Evolutionary conservation across 306 rosid species (phyloP).

Genomic region (Citrullus mucosospermus): DNA sequence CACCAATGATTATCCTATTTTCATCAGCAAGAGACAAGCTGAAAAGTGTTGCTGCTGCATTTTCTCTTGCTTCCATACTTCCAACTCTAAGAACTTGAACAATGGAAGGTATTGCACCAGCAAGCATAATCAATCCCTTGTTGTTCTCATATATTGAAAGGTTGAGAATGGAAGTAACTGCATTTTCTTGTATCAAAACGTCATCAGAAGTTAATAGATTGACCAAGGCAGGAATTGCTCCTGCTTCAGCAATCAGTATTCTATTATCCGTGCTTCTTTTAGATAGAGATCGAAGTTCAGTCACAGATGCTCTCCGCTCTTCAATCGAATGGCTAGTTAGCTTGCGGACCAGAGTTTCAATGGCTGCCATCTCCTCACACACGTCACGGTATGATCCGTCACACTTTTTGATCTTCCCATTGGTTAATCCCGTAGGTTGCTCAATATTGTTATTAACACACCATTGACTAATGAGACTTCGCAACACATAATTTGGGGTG

Average conservation of each 20-base stretch:
- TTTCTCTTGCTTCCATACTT: slow-evolving; percentile 89
- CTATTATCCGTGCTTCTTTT: slow-evolving; percentile 94
- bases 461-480: slow-evolving; percentile 89
- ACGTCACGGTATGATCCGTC: slow-evolving; percentile 86
- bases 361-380: slow-evolving; percentile 70
- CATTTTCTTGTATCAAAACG: slow-evolving; percentile 67
- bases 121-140: slow-evolving; percentile 94
- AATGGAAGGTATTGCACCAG: slow-evolving; percentile 86
- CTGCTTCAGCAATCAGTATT: slow-evolving; percentile 85
- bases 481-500: slow-evolving; percentile 80
- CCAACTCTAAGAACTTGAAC: slow-evolving; percentile 90
- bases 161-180: slow-evolving; percentile 85
- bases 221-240: slow-evolving; percentile 77
- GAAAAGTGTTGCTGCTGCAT: slow-evolving; percentile 88
- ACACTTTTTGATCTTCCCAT: slow-evolving; percentile 72
- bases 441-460: slow-evolving; percentile 62
- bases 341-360: slow-evolving; percentile 53
- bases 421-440: slow-evolving; percentile 74
- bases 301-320: slow-evolving; percentile 59
- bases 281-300: slow-evolving; percentile 79
- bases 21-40: slow-evolving; percentile 95
- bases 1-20: slow-evolving; percentile 88
- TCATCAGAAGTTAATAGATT: slow-evolving; percentile 73
- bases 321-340: slow-evolving; percentile 58
- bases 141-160: slow-evolving; percentile 84